Evolutionary conservation across 495 filamentous ascomycete genomes (phyloP), one percentile per base, ranked within the genome.

Genomic region (Neurospora cerealis): DNA sequence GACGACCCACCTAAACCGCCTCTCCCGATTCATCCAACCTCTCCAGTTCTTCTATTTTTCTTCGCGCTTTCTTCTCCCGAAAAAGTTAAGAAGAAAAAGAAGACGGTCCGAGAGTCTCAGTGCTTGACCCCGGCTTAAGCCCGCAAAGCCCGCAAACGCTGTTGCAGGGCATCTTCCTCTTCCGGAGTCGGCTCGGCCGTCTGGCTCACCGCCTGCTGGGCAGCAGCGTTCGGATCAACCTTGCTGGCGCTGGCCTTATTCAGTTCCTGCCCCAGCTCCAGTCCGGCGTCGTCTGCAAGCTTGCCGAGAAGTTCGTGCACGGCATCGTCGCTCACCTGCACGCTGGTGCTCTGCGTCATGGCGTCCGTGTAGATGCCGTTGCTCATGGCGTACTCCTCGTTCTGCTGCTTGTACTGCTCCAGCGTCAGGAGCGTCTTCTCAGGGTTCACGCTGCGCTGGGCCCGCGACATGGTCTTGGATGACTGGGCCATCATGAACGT

Each of bases 321-420:
- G 77, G 93, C 92, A 71, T 94, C 93, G 77, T 95, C 93, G 73
- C 92, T 92, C 48, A 92, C 93, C 71, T 89, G 91, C 36, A 91
- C 88, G 15, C 91, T 91, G 0, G 93, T 94, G 69, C 89, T 89
- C 60, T 88, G 88, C 10, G 89, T 88, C 69, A 93, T 94, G 54
- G 92, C 92, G 79, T 93, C 93, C 82, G 94, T 91, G 83, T 94
- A 94, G 82, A 93, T 93, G 34, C 89, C 90, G 70, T 91, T 93
- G 77, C 88, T 89, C 76, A 95, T 92, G 80, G 93, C 93, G 73
- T 95, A 89, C 76, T 95, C 92, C 77, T 95, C 93, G 83, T 93
- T 94, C 81, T 95, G 92, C 62, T 87, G 86, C 80, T 93, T 91
- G 85, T 93, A 94, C 77, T 90, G 89, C 78, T 95, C 93, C 85